Conservation (phyloP, 169 alveolate species). For the Perkinsus marinus region DNA sequence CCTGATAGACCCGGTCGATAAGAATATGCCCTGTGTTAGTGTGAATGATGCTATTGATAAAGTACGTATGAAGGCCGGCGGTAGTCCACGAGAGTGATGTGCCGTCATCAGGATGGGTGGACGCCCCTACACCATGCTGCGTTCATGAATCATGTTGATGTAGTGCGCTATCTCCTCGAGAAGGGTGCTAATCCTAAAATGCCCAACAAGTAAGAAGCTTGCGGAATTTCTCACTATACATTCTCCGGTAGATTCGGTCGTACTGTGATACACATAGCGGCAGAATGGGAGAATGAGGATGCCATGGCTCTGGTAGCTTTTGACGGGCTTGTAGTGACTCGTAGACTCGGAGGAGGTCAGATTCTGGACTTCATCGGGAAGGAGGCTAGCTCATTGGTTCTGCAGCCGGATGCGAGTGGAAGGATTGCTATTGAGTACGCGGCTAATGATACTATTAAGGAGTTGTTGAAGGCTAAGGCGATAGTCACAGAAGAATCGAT, state of each 20-base stretch:
- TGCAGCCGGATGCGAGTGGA: not conserved
- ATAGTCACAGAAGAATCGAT: not conserved
- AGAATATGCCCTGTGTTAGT: not conserved
- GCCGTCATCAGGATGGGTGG: not conserved
- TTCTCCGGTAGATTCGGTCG: not conserved
- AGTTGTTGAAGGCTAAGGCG: not conserved
- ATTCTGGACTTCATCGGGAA: not conserved
- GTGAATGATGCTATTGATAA: not conserved
- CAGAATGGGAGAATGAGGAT: not conserved
- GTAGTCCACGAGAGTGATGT: not conserved
- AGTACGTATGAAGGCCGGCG: not conserved
- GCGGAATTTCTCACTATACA: not conserved
- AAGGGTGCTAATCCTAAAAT: not conserved
- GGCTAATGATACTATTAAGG: not conserved
- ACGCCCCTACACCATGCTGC: not conserved
- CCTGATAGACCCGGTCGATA: not conserved
- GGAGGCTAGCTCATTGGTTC: not conserved
- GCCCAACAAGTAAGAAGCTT: not conserved
- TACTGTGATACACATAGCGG: not conserved
- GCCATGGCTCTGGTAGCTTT: not conserved
- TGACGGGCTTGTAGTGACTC: too few species aligned
- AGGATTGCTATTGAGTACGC: not conserved
- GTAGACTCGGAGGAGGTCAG: too few species aligned
- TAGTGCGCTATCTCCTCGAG: not conserved
- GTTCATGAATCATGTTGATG: not conserved